Conservation (phyloP, 1,139 yeast genomes). For the Lodderomyces beijingensis region DNA sequence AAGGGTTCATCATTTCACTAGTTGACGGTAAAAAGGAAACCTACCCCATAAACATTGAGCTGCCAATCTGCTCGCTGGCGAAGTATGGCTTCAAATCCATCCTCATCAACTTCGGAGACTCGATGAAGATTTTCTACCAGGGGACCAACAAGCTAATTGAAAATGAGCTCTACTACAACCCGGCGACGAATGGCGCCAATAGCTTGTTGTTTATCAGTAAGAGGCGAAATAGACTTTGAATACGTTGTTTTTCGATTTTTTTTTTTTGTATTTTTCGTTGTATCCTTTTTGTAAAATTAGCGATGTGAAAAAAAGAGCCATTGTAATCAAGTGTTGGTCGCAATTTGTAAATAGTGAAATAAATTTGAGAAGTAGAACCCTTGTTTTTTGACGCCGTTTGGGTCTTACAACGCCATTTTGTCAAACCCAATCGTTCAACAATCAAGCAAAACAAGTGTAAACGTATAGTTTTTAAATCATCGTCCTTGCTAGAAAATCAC, state of each 20-base stretch:
- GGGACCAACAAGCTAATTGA: slow-evolving; percentile 55
- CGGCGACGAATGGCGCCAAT: slow-evolving; percentile 27
- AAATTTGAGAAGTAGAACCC: no score
- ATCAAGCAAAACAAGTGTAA: no score
- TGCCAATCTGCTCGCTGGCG: slow-evolving; percentile 4
- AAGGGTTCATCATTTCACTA: slow-evolving; percentile 70
- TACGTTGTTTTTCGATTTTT: not conserved
- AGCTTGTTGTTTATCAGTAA: slow-evolving; percentile 47
- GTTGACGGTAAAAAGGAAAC: slow-evolving; percentile 57
- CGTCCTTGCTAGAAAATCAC: no score
- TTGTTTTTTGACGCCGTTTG: no score
- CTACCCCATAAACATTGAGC: slow-evolving; percentile 40
- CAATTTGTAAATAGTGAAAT: no score
- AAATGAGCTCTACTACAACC: slow-evolving; percentile 37
- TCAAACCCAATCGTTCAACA: no score
- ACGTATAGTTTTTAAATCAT: no score
- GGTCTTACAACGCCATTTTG: no score
- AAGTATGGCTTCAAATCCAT: slow-evolving; percentile 75
- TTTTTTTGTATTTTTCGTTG: not conserved
- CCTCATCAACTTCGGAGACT: slow-evolving; percentile 68
- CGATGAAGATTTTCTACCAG: slow-evolving; percentile 65
- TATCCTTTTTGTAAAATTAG: no score
- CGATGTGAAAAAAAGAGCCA: no score
- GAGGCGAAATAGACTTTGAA: slow-evolving; percentile 26
- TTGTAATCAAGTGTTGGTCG: no score